Conservation (phyloP, 257 asterid species). For the Apocynum venetum region DNA sequence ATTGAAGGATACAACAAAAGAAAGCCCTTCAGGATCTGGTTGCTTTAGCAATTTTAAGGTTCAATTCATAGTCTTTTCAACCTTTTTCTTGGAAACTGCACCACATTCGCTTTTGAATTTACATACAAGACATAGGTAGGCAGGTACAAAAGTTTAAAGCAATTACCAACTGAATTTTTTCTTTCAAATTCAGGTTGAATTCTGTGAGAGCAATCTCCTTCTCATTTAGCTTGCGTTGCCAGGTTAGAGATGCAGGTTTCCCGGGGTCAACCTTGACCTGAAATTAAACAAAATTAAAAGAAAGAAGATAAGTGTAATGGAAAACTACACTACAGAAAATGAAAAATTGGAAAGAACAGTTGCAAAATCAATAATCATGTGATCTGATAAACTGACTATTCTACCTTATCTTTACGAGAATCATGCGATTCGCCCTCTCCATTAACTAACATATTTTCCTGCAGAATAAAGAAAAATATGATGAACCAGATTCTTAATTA, state of each 20-base stretch:
- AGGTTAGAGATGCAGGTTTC: conserved; percentile 71
- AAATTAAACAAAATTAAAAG: conserved; percentile 17
- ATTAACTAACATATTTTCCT: conserved; percentile 50
- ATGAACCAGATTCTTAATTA: not conserved
- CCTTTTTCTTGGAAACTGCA: not conserved
- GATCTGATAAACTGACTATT: conserved; percentile 8
- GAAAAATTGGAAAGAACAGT: not conserved
- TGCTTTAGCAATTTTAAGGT: not conserved
- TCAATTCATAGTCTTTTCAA: not conserved
- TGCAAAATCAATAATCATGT: not conserved
- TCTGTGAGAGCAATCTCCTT: conserved; percentile 53
- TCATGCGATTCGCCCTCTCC: conserved; percentile 42
- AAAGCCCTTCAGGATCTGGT: not conserved
- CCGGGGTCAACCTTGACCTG: conserved; percentile 62
- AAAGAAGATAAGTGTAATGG: not conserved
- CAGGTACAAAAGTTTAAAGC: conserved; percentile 22
- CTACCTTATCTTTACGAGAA: conserved; percentile 40
- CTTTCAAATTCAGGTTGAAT: conserved; percentile 62
- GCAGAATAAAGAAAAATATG: conserved; percentile 15
- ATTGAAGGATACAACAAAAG: not conserved
- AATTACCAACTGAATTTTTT: conserved; percentile 63
- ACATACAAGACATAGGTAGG: not conserved
- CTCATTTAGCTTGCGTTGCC: conserved; percentile 65
- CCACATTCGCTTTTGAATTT: not conserved
- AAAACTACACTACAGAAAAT: not conserved